phyloP scores from a whole-genome alignment of 805 yeast genomes.

The Candida nanaspora region DNA sequence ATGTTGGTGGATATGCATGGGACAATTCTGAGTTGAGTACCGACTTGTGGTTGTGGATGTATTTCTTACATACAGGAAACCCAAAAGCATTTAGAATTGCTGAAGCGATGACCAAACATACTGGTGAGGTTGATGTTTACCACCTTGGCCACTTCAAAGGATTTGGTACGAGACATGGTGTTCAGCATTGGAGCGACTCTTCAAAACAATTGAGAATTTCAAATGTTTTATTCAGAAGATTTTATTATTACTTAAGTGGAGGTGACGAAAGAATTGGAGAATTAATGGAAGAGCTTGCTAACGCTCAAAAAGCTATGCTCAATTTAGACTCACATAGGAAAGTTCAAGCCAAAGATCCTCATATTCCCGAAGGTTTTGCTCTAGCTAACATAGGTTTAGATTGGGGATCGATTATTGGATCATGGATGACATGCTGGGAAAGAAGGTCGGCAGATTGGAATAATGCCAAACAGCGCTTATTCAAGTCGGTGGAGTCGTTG shows the following conservation, averaged over 20 bases:
- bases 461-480: neutral
- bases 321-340: constrained; percentile 3
- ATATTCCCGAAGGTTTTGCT: constrained; percentile 1
- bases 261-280: constrained; percentile 5
- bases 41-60: constrained; percentile 3
- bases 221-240: constrained; percentile 2
- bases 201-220: constrained; percentile 4
- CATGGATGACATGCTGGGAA: constrained; percentile 3
- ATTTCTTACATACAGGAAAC: constrained; percentile 2
- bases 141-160: constrained; percentile 2
- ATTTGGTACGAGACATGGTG: constrained; percentile 5
- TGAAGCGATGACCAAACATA: constrained; percentile 4
- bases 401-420: constrained; percentile 1
- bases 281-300: neutral
- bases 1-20: constrained; percentile 4
- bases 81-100: constrained; percentile 1
- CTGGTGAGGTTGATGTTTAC: constrained; percentile 4
- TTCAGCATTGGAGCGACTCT: constrained; percentile 4
- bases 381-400: constrained; percentile 2
- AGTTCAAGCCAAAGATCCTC: constrained; percentile 1
- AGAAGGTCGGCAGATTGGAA: constrained; percentile 1
- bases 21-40: constrained; percentile 3
- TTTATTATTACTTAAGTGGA: constrained; percentile 4
- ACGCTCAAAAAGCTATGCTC: neutral
- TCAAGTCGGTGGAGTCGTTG: constrained; percentile 1